Evolutionary conservation across 495 filamentous ascomycete species (phyloP), one percentile per base, ranked within the genome.

Genomic region (Choiromyces venosus): DNA sequence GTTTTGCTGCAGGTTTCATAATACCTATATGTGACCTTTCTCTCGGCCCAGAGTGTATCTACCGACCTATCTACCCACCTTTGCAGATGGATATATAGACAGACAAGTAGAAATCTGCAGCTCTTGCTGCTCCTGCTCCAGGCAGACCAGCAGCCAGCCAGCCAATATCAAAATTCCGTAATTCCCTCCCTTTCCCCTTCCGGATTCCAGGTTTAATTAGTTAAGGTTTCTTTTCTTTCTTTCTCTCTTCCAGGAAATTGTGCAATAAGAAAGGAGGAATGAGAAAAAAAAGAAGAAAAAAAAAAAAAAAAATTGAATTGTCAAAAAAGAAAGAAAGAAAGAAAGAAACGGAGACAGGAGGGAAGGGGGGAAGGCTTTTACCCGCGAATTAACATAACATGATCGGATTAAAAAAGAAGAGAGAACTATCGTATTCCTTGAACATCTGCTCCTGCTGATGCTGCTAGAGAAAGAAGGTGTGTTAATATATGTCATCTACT

Each of bases 151-250:
- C 66, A 74, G 42, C 37, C 72, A 70, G 64, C 75, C 71, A 69
- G 56, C 35, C 65, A 68, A 40, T 46, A 69, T 64, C 69, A 68
- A 72, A 72, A 65, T 76, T 68, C 75, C 65, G 73, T 76, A 77
- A 77, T 29, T 29, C n/a, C 52, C 42, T 44, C 42, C 42, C 52
- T 29, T 14, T n/a, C 46, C 10, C 68, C 68, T 77, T 76, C 75
- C 74, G 65, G 66, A 77, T 66, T 77, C 74, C 69, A 76, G 74
- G 75, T 56, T 56, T 25, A 56, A 56, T 56, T 25, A 56, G n/a
- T n/a, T n/a, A 56, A 14, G n/a, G n/a, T n/a, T n/a, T n/a, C n/a
- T n/a, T n/a, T n/a, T n/a, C n/a, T 56, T 29, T 56, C 52, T 9
- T 25, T 56, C 52, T 25, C 14, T 29, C n/a, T 25, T 29, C 25